These are phyloP conservation scores for Lenwebbia sp. DNA, from an alignment of 345 rosid species.

Conservation along the genomic window DNA sequence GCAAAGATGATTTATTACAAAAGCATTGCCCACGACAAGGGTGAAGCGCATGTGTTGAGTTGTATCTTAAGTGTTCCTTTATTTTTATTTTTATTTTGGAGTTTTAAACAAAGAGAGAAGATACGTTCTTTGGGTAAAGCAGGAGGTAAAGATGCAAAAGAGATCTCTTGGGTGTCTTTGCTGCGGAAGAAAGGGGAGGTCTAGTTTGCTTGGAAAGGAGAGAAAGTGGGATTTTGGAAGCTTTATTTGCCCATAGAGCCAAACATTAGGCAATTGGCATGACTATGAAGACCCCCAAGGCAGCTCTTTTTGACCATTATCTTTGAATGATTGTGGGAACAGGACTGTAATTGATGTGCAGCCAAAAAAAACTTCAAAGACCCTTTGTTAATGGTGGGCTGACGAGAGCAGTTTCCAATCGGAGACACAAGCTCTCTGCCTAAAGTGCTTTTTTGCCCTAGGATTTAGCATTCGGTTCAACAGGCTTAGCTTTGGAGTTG, in stretches of 20 bases:
- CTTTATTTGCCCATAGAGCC: background rate
- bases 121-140: conserved; percentile 16
- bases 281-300: background rate
- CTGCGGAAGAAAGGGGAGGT: background rate
- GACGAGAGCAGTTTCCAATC: background rate
- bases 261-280: background rate
- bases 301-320: background rate
- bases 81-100: background rate
- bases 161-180: conserved; percentile 15
- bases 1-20: conserved; percentile 5
- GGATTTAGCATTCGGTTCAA: background rate
- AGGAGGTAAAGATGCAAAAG: conserved; percentile 7
- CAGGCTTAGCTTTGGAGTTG: background rate
- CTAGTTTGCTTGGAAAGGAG: conserved; percentile 21
- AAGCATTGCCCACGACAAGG: conserved; percentile 10
- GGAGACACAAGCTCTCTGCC: background rate
- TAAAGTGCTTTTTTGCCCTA: background rate
- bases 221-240: conserved; percentile 30
- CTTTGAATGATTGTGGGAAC: background rate
- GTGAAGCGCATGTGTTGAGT: background rate
- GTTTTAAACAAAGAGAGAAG: conserved; percentile 7
- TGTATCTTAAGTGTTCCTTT: background rate
- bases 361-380: background rate
- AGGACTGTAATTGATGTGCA: background rate
- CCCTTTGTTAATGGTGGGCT: background rate